Evolutionary conservation across 176 grass and related monocot genomes (phyloP).

Genomic region (Aegilops sharonensis): DNA sequence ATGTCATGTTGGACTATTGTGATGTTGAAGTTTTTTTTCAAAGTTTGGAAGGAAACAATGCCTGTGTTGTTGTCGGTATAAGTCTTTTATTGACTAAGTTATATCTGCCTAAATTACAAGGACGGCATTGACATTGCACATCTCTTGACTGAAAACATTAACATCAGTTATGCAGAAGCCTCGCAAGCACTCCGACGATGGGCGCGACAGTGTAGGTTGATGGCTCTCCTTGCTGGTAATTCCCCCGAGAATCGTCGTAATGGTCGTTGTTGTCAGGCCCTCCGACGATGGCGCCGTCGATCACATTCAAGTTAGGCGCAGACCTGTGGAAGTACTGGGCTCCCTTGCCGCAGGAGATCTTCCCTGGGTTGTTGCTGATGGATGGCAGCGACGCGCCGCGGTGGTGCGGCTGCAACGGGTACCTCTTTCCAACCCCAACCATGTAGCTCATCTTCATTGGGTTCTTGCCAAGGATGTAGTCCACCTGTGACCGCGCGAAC

Average conservation of each 20-base stretch:
- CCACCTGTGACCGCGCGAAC: conserved; percentile 12
- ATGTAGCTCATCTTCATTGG: conserved; percentile 77
- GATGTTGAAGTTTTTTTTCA: not conserved
- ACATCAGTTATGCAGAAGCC: conserved; percentile 10
- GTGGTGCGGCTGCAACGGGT: conserved; percentile 64
- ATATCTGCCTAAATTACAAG: not conserved
- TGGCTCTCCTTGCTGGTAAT: conserved; percentile 53
- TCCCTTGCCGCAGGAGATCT: conserved; percentile 52
- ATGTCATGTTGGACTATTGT: not conserved
- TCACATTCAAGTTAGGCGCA: conserved; percentile 54
- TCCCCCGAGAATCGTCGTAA: conserved; percentile 40
- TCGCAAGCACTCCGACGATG: conserved; percentile 64
- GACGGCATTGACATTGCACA: not conserved
- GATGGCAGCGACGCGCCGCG: conserved; percentile 66
- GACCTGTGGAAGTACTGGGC: conserved; percentile 29
- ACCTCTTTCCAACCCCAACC: conserved; percentile 55
- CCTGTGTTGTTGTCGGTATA: not conserved
- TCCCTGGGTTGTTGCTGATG: conserved; percentile 6
- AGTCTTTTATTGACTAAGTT: not conserved
- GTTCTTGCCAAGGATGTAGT: conserved; percentile 74
- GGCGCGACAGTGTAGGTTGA: conserved; percentile 53
- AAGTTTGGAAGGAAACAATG: not conserved
- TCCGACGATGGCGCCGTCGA: conserved; percentile 69
- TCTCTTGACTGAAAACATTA: not conserved
- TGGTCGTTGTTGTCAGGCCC: conserved; percentile 46